Conservation (phyloP, 139 green algal genomes). For the Raphidocelis subcapitata region DNA sequence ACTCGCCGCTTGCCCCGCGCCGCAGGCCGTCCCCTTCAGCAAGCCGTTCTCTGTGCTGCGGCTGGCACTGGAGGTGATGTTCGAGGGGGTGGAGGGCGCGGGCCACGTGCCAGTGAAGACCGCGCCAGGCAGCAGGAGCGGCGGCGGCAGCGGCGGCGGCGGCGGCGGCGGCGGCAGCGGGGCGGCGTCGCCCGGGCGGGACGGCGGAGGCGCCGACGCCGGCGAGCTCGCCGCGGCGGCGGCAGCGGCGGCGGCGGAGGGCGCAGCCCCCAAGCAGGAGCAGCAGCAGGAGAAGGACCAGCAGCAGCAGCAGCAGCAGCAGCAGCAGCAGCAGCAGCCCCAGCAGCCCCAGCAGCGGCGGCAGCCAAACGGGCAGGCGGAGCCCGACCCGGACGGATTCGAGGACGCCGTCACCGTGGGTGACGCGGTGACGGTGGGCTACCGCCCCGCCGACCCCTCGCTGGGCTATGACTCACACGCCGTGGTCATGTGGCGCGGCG, state of each 20-base stretch:
- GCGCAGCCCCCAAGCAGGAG: background rate
- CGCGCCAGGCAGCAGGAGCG: background rate
- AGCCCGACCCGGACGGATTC: background rate
- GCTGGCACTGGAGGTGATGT: constrained; percentile 86
- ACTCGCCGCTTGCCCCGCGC: too few species aligned
- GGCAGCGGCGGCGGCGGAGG: background rate
- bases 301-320: background rate
- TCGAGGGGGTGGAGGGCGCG: constrained; percentile 78
- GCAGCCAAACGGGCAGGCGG: background rate
- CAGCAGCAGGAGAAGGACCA: constrained; percentile 2
- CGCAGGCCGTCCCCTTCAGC: constrained; percentile 66
- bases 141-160: background rate
- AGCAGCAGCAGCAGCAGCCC: constrained; percentile 13
- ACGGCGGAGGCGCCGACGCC: too few species aligned
- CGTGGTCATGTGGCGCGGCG: constrained; percentile 91
- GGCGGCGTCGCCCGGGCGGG: background rate
- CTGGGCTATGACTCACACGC: constrained; percentile 42
- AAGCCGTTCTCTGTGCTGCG: constrained; percentile 65
- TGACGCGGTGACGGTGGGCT: constrained; percentile 35
- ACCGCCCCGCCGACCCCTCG: constrained; percentile 26
- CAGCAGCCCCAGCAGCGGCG: background rate
- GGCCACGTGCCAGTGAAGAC: constrained; percentile 26
- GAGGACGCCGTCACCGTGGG: constrained; percentile 52
- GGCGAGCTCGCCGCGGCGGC: too few species aligned
- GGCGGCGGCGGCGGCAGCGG: background rate